Conservation (phyloP, 768 basidiomycete species). For the Tephrocybe sp. region DNA sequence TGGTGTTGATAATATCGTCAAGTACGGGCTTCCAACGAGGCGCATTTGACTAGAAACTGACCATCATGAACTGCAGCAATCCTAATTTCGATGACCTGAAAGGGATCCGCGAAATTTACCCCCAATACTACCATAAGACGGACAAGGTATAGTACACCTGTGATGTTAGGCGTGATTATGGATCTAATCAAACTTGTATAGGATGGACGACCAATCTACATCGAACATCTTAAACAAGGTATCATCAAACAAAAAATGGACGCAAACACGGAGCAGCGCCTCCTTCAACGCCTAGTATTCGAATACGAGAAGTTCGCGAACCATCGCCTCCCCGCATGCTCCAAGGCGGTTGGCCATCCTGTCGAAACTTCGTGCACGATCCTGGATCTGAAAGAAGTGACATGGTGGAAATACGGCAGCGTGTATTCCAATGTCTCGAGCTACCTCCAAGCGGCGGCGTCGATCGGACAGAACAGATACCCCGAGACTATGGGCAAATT, state of each 20-base stretch:
- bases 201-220: slow-evolving; percentile 95
- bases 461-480: slow-evolving; percentile 89
- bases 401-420: slow-evolving; percentile 75
- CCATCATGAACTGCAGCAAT: slow-evolving; percentile 39
- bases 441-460: slow-evolving; percentile 74
- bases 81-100: slow-evolving; percentile 85
- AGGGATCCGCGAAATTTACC: slow-evolving; percentile 89
- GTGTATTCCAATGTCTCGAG: slow-evolving; percentile 60
- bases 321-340: slow-evolving; percentile 79
- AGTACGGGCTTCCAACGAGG: slow-evolving; percentile 36
- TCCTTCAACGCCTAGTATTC: slow-evolving; percentile 81
- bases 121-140: slow-evolving; percentile 94
- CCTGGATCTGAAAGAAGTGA: slow-evolving; percentile 78
- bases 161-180: background rate
- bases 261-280: slow-evolving; percentile 82
- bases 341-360: slow-evolving; percentile 69
- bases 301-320: slow-evolving; percentile 91
- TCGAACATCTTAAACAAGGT: slow-evolving; percentile 64
- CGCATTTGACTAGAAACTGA: background rate
- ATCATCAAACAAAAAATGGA: slow-evolving; percentile 5
- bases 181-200: slow-evolving; percentile 24
- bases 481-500: slow-evolving; percentile 97
- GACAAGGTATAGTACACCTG: slow-evolving; percentile 80
- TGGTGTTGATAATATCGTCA: slow-evolving; percentile 70
- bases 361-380: slow-evolving; percentile 98